Evolutionary conservation across 768 basidiomycete genomes (phyloP).

Genomic region (Mycena rebaudengoi): DNA sequence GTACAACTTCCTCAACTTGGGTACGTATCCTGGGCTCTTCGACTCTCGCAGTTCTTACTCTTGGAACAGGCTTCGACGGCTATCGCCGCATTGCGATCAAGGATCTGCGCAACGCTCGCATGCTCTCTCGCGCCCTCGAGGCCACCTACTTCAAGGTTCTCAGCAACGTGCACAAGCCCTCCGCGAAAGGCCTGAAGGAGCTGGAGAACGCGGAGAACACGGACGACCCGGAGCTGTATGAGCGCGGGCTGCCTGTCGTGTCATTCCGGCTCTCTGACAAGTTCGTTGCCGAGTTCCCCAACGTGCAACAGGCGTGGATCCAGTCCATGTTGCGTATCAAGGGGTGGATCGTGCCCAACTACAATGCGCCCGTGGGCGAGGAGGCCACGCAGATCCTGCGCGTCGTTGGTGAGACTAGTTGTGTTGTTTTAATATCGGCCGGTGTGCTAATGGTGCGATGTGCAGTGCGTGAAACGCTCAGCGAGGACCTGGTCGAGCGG

Average conservation of each 20-base stretch:
- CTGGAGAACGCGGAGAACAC: conserved; percentile 36
- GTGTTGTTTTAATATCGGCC: too few relatives aligned
- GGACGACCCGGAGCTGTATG: conserved; percentile 57
- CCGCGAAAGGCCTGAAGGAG: conserved; percentile 24
- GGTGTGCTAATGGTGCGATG: conserved; percentile 31
- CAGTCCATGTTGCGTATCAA: conserved; percentile 36
- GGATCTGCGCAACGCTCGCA: conserved; percentile 63
- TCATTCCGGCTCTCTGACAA: conserved; percentile 65
- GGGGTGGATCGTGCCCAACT: conserved; percentile 71
- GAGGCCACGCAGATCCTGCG: conserved; percentile 66
- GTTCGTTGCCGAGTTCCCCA: conserved; percentile 58
- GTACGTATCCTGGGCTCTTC: neutral
- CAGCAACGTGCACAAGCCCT: conserved; percentile 59
- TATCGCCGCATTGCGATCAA: conserved; percentile 52
- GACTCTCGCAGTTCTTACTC: neutral
- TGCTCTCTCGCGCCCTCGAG: conserved; percentile 66
- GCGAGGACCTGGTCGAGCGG: conserved; percentile 59
- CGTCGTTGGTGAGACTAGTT: conserved; percentile 54
- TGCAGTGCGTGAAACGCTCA: conserved; percentile 62
- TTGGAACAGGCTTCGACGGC: conserved; percentile 53
- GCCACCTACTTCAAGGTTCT: conserved; percentile 59
- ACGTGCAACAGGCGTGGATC: conserved; percentile 62
- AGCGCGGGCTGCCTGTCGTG: conserved; percentile 67
- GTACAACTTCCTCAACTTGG: conserved; percentile 66
- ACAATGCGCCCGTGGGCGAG: conserved; percentile 59